Conservation (phyloP, 768 basidiomycete genomes). For the Trametes gibbosa region DNA sequence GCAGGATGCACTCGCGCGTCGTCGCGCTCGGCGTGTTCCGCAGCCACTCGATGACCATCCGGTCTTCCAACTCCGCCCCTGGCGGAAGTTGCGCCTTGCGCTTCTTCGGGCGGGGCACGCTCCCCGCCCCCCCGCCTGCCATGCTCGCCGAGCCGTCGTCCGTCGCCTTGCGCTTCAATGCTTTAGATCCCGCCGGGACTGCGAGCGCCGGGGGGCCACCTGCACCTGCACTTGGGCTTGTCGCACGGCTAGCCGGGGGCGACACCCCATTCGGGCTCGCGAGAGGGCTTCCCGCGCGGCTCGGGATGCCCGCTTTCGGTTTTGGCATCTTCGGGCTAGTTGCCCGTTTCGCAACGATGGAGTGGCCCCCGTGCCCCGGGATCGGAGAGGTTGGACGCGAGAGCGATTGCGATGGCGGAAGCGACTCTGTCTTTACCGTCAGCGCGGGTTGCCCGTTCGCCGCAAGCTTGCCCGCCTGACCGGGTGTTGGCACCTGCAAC, state of each 20-base stretch:
- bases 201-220: constrained; percentile 9
- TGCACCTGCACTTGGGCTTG: constrained; percentile 41
- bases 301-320: constrained; percentile 44
- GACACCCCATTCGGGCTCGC: constrained; percentile 31
- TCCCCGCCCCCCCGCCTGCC: constrained; percentile 12
- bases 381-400: constrained; percentile 63
- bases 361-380: constrained; percentile 68
- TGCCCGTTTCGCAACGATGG: constrained; percentile 77
- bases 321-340: constrained; percentile 78
- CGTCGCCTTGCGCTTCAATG: constrained; percentile 60
- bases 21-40: constrained; percentile 64
- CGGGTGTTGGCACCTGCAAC: constrained; percentile 32
- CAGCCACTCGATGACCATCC: constrained; percentile 74
- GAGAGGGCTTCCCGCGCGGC: constrained; percentile 61
- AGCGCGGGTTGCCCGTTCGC: constrained; percentile 31
- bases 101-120: constrained; percentile 51
- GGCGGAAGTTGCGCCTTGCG: constrained; percentile 38
- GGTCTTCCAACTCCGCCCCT: constrained; percentile 52
- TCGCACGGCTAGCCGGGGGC: constrained; percentile 44
- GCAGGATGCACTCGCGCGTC: constrained; percentile 76
- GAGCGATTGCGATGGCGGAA: constrained; percentile 28
- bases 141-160: constrained; percentile 31
- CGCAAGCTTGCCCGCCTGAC: constrained; percentile 32
- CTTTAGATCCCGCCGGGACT: constrained; percentile 24
- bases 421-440: constrained; percentile 24